Base-by-base conservation (phyloP, 441 rosid genomes). In the Mallotus repandus region DNA sequence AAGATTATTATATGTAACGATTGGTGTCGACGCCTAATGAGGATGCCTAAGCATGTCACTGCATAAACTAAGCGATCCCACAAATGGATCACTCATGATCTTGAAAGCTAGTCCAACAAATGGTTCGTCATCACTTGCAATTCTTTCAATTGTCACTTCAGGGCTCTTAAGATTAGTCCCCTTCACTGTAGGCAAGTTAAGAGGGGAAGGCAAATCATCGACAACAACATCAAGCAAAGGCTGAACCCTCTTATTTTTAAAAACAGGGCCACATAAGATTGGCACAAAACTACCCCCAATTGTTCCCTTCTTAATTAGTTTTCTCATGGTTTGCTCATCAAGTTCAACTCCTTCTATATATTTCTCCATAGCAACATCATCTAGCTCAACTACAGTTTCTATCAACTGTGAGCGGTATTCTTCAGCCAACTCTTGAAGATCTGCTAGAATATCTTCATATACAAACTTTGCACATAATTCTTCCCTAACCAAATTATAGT, bases 61-160 rank as follows among this genome's bases (percentile, higher is more conserved):
- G n/a, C n/a, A n/a, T n/a, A n/a, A n/a, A n/a, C n/a, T 95, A 57
- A 95, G 97, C 70, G 99, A 89, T 38, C 98, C 99, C 49, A 95
- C 98, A 55, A 92, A 92, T 59, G 98, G 78, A 83, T 95, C 97
- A 35, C 88, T 92, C 98, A 95, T 95, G 81, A 95, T 95, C 88
- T 95, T 95, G 86, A 95, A 95, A 52, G 99, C 99, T 53, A 95
- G 80, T 66, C 99, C 96, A 49, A 97, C 82, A 59, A 92, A 94
- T 38, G 98, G 97, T 78, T 89, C 97, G 9, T 85, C 88, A 76
- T 92, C 97, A 75, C 86, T 86, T n/a, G 97, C 86, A 35, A 80
- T 78, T 75, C 98, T 82, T 14, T 81, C 86, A 32, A 89, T 77
- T 15, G 62, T 77, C 63, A 76, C 45, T 78, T 92, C 98, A 2